Base-by-base conservation (phyloP, 345 rosid species). In the Geranium rotundifolium region DNA sequence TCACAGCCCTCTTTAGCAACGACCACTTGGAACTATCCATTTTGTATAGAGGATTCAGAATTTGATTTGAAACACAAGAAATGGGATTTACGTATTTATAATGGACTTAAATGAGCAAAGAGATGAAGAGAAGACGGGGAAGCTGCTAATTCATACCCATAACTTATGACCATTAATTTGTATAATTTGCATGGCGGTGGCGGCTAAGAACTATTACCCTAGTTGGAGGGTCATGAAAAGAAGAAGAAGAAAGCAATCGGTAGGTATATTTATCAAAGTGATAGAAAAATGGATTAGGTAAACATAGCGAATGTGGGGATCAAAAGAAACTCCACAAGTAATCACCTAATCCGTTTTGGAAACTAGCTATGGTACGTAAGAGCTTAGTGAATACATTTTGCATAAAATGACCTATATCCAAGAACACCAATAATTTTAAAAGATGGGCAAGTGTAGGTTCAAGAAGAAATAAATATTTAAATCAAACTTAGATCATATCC, bases 1-100 rank as follows among this genome's bases (percentile, higher is more conserved):
- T 89, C 66, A 89, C 88, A 0, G 86, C 97, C 65, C 71, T 78
- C 73, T 77, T 73, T 5, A 89, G 74, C 72, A 92, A 2, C 16
- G 83, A 62, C 72, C 67, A 67, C 0, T 58, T 65, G 52, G 52
- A 7, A 12, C 14, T 7, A 1, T 16, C 12, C 16, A 14, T 46
- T 10, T 9, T 46, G 46, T 10, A 37, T 37, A 5, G 46, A 37
- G 13, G 16, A 46, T 46, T 46, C 14, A 46, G 52, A 46, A 46
- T 46, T 9, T 46, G 14, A 9, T 46, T 46, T 7, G 52, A 46
- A 46, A 46, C 12, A 14, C 3, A 9, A 7, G 52, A 46, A 34
- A 34, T 5, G 41, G 41, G 10, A 8, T 34, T 12, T 9, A 14
- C 12, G 14, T 46, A 46, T 46, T 46, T 46, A 46, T 46, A 46